Evolutionary conservation across 129 eudicot genomes (phyloP), one percentile per base, ranked within the genome.

Genomic region (Arctium minus): DNA sequence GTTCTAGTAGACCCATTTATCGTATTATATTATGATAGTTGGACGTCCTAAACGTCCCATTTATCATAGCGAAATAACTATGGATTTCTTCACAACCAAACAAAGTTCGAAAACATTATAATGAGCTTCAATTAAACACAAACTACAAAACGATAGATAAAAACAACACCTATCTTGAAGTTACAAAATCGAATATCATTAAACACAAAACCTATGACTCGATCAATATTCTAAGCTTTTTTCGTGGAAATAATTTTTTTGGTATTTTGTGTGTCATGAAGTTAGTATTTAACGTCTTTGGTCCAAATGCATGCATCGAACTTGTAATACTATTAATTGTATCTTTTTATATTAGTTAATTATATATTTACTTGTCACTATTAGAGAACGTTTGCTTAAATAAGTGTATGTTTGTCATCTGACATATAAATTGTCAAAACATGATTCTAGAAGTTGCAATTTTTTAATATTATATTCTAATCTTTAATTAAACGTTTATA

Each of bases 381-480:
- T 69, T 69, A 31, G 83, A 70, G 33, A 42, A 70, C 40, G 83
- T 80, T 70, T 17, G 48, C 15, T 33, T 71, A 35, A 8, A 60
- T 1, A 13, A 39, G 73, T 81, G 27, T 48, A 74, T 40, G 13
- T 75, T 65, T n/a, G 27, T 68, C 39, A 68, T 82, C 31, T 75
- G 70, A 46, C 38, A 22, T 33, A n/a, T 65, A 74, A 30, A 33
- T 67, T n/a, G 60, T 68, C 81, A 67, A 75, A 75, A 40, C 40
- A 12, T 65, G 22, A 32, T 82, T 82, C 81, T 75, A 82, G 81
- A 82, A 80, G 17, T 75, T 70, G 42, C 76, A 38, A n/a, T 10
- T 5, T 17, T n/a, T 73, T 37, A 1, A 36, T 15, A 15, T 36
- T 71, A 44, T 33, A 33, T 33, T 33, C 36, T 33, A 33, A 33